A percentile compares a stretch with the other conserved stretches of the same genome.
Conservation (phyloP, 2,329 filamentous ascomycete genomes). For the Celoporthe dispersa region DNA sequence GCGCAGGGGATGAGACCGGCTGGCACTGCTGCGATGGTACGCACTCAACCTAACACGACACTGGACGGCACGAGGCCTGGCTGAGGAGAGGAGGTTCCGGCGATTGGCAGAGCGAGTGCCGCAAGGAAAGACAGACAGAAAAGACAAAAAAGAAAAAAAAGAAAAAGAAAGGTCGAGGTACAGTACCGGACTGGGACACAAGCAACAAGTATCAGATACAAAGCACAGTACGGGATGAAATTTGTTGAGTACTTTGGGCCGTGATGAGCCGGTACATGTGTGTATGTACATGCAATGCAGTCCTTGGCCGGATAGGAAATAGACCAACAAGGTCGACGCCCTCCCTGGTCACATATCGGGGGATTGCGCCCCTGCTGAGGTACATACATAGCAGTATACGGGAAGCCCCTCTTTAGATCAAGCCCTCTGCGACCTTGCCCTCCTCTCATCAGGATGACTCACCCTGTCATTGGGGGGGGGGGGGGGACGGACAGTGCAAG, state of each 20-base stretch:
- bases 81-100: background rate
- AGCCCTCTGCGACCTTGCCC: background rate
- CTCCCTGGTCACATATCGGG: background rate
- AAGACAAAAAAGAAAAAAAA: background rate
- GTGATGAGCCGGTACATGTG: background rate
- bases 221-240: background rate
- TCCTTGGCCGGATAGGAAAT: background rate
- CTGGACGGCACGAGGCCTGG: background rate
- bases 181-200: background rate
- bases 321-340: background rate
- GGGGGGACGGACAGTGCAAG: background rate
- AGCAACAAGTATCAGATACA: conserved; percentile 9
- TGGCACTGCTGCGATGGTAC: background rate
- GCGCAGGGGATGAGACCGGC: background rate
- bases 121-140: background rate
- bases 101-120: background rate
- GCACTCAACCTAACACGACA: background rate
- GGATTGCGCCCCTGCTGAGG: background rate
- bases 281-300: conserved; percentile 3
- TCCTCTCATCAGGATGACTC: background rate
- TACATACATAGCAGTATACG: background rate
- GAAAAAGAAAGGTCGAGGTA: background rate
- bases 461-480: background rate
- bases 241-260: background rate
- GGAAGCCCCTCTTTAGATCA: background rate